Evolutionary conservation across 2,329 filamentous ascomycete genomes (phyloP).

Genomic region (Coleophoma crateriformis): DNA sequence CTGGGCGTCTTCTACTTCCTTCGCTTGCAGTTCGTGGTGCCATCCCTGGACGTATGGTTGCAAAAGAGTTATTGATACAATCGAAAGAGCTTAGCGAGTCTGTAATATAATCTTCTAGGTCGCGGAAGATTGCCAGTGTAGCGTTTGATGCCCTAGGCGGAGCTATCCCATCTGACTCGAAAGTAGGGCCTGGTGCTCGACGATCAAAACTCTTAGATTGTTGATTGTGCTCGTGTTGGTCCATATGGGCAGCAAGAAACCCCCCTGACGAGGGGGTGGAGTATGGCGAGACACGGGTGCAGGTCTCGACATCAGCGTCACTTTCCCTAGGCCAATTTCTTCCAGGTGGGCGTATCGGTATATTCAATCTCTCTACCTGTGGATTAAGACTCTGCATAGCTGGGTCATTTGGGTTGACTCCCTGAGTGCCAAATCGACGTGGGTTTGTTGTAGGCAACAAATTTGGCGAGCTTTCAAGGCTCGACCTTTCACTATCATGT

Average conservation of each 20-base stretch:
- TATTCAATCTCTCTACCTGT: no score
- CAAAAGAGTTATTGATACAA: constrained; percentile 74
- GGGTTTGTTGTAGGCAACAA: no score
- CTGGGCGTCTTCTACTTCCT: constrained; percentile 15
- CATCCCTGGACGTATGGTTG: constrained; percentile 38
- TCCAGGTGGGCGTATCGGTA: no score
- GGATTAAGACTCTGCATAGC: no score
- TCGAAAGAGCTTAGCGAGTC: constrained; percentile 63
- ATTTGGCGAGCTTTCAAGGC: no score
- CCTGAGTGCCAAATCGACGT: no score
- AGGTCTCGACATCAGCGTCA: background rate
- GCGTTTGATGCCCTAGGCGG: background rate
- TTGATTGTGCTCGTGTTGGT: background rate
- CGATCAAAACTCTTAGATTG: background rate
- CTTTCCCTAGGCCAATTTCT: no score
- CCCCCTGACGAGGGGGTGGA: constrained; percentile 6
- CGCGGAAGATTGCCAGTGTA: constrained; percentile 61
- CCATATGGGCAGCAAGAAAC: background rate
- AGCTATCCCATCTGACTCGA: no score
- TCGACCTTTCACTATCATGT: constrained; percentile 17
- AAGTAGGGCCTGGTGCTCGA: no score
- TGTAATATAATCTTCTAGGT: constrained; percentile 72
- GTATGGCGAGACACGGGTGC: constrained; percentile 7
- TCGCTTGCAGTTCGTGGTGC: constrained; percentile 21
- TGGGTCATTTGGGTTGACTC: no score